These are phyloP conservation scores for Quercus ilex DNA, from an alignment of 306 rosid genomes.

Conservation along the genomic window DNA sequence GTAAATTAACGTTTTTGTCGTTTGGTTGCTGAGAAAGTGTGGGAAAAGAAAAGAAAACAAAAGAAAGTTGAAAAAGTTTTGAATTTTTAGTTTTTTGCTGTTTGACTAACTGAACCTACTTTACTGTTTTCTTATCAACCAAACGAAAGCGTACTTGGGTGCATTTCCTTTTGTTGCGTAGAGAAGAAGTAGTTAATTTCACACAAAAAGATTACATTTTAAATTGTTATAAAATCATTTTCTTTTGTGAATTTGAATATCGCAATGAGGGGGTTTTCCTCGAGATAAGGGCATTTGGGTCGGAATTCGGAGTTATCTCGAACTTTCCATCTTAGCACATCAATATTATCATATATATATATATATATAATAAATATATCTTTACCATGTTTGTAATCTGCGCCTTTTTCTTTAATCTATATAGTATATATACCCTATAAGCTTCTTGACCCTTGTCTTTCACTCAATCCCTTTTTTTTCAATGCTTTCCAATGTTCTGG, in stretches of 20 bases:
- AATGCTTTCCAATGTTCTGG: background rate
- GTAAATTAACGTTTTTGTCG: background rate
- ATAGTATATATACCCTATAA: background rate
- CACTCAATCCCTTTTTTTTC: background rate
- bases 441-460: background rate
- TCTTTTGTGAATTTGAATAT: background rate
- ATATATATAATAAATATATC: background rate
- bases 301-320: background rate
- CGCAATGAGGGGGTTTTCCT: background rate
- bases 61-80: background rate
- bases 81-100: background rate
- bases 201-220: background rate
- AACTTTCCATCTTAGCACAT: background rate
- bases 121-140: background rate
- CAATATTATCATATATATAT: background rate
- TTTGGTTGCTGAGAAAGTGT: slow-evolving; percentile 6
- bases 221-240: background rate
- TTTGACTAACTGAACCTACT: background rate
- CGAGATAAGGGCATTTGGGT: background rate
- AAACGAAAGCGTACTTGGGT: background rate
- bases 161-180: background rate
- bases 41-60: background rate
- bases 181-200: background rate
- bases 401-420: background rate
- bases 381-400: background rate